phyloP scores from a whole-genome alignment of 2,329 filamentous ascomycete genomes.

The Diaporthe citri region DNA sequence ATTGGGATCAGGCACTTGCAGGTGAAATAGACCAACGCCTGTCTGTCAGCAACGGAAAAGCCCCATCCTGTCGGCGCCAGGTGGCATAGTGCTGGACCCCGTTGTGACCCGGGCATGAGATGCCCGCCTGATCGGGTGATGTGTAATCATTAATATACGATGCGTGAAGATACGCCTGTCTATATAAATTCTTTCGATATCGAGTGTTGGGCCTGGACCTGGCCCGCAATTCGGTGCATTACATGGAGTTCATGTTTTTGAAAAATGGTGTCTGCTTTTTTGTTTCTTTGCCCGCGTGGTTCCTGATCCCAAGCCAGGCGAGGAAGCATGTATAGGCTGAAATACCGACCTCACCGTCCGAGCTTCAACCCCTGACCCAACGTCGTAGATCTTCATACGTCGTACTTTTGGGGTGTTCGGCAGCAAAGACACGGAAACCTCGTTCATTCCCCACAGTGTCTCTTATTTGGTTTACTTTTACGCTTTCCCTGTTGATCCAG shows the following conservation, averaged over 20 bases:
- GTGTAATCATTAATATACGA: conserved; percentile 30
- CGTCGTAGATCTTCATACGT: not conserved
- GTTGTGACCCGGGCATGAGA: not conserved
- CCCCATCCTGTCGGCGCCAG: not conserved
- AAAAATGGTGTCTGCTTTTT: too few relatives aligned
- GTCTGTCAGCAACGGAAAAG: too few relatives aligned
- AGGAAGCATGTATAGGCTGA: too few relatives aligned
- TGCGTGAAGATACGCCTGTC: conserved; percentile 30
- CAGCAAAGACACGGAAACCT: not conserved
- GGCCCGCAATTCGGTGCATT: not conserved
- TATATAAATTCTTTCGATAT: conserved; percentile 10
- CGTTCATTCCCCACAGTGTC: too few relatives aligned
- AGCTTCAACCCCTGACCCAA: conserved; percentile 7
- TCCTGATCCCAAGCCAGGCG: too few relatives aligned
- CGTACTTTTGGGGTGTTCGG: not conserved
- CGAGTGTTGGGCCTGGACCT: not conserved
- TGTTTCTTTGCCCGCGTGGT: not conserved
- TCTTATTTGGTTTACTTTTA: not conserved
- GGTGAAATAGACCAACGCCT: conserved; percentile 26
- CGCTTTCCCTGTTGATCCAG: not conserved
- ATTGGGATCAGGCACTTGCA: conserved; percentile 59
- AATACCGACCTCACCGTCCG: not conserved
- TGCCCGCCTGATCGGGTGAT: not conserved
- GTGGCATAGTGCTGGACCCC: not conserved
- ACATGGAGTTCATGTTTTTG: not conserved